Evolutionary conservation across 106 monocot species (phyloP).

Genomic region (Dendrobium huoshanense): DNA sequence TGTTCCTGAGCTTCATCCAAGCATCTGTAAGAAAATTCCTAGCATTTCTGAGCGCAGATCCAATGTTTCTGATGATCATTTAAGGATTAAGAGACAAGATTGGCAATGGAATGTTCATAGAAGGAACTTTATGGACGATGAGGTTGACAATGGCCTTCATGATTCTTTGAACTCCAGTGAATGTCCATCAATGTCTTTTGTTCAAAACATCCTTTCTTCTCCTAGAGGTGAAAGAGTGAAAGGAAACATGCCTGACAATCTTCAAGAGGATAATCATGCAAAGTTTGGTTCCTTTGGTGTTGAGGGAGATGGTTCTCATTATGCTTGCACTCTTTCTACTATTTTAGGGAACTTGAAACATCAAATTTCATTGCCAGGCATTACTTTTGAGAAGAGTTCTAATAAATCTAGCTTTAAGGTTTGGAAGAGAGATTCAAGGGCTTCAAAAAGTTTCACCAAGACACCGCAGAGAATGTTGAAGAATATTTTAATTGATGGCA

Average conservation of each 20-base stretch:
- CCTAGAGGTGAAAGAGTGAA: conserved; percentile 19
- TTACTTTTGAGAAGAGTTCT: conserved; percentile 11
- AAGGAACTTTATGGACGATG: conserved; percentile 29
- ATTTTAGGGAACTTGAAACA: conserved; percentile 31
- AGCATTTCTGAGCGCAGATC: conserved; percentile 38
- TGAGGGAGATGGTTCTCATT: conserved; percentile 33
- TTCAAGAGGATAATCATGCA: conserved; percentile 17
- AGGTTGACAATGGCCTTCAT: conserved; percentile 24
- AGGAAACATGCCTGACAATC: conserved; percentile 4
- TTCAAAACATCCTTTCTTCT: conserved; percentile 16
- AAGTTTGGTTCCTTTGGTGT: conserved; percentile 27
- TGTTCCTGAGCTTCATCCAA: conserved; percentile 13
- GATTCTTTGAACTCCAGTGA: conserved; percentile 16
- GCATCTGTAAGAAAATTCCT: conserved; percentile 20
- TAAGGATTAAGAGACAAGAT: background rate
- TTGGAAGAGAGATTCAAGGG: conserved; percentile 28
- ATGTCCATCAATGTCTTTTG: background rate
- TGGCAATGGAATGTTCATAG: background rate
- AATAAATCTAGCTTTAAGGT: conserved; percentile 41
- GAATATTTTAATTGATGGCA: conserved; percentile 37
- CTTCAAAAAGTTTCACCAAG: background rate
- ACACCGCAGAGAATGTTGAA: conserved; percentile 55
- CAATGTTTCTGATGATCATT: conserved; percentile 18
- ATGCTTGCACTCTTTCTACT: conserved; percentile 35
- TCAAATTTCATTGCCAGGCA: background rate